These are phyloP conservation scores for Lepidium sativum DNA, from an alignment of 345 rosid species.

Conservation along the genomic window DNA sequence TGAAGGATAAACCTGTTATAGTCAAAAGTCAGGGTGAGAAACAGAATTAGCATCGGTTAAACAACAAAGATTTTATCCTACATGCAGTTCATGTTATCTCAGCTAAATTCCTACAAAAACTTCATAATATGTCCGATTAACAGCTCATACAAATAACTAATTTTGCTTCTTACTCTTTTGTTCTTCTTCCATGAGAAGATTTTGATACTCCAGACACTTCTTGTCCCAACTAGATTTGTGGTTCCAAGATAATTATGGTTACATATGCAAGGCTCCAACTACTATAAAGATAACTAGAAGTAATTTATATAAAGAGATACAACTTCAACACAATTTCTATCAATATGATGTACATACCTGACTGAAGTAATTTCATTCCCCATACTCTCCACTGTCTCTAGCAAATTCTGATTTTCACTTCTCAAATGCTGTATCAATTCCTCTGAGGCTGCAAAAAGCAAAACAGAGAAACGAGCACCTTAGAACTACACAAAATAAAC, in stretches of 20 bases:
- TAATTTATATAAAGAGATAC: too few relatives aligned
- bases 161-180: conserved; percentile 57
- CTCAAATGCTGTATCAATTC: conserved; percentile 49
- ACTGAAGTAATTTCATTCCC: conserved; percentile 40
- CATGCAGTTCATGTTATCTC: background rate
- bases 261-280: background rate
- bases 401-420: conserved; percentile 47
- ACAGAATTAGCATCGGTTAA: too few relatives aligned
- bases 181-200: conserved; percentile 52
- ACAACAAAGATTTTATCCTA: background rate
- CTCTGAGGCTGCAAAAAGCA: too few relatives aligned
- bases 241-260: too few relatives aligned
- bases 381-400: conserved; percentile 33
- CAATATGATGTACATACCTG: conserved; percentile 35
- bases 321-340: background rate
- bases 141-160: background rate
- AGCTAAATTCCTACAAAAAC: background rate
- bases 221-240: too few relatives aligned
- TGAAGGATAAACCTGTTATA: too few relatives aligned
- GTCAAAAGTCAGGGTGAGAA: too few relatives aligned
- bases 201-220: too few relatives aligned
- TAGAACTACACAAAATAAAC: too few relatives aligned
- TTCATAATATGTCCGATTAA: background rate
- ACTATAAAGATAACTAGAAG: background rate
- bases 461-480: too few relatives aligned